phyloP scores from a whole-genome alignment of 371 early-diverging fungal genomes.

The Haplosporangium sp. region DNA sequence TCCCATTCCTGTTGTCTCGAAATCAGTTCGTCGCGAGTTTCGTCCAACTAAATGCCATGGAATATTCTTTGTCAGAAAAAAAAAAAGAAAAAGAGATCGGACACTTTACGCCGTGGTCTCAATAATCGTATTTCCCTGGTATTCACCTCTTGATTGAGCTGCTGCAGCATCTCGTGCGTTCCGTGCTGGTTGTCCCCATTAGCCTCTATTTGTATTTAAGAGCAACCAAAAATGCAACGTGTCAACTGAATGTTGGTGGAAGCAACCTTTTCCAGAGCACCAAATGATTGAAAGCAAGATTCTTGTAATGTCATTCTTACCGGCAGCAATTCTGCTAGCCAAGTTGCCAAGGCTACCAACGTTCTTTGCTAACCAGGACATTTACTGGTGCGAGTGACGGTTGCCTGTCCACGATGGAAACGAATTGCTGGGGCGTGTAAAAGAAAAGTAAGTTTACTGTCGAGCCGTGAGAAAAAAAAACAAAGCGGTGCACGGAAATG shows the following conservation, averaged over 20 bases:
- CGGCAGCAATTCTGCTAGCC: conserved; percentile 51
- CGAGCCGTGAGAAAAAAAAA: no score
- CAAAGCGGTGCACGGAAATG: no score
- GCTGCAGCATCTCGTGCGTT: conserved; percentile 23
- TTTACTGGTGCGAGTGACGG: conserved; percentile 13
- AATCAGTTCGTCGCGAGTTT: conserved; percentile 26
- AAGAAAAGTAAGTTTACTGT: no score
- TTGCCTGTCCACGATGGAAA: background rate
- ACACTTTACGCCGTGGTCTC: background rate
- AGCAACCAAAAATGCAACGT: background rate
- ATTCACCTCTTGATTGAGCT: conserved; percentile 36
- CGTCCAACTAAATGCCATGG: conserved; percentile 20
- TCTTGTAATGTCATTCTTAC: conserved; percentile 10
- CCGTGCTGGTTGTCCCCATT: conserved; percentile 33
- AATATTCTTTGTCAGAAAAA: conserved; percentile 1
- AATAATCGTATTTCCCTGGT: background rate
- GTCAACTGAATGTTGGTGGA: conserved; percentile 1
- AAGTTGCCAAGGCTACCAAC: conserved; percentile 49
- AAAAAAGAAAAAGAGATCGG: background rate
- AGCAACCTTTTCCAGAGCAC: background rate
- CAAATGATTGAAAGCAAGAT: background rate
- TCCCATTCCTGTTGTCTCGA: conserved; percentile 48
- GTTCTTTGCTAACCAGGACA: conserved; percentile 54
- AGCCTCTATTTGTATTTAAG: conserved; percentile 20
- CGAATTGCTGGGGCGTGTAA: conserved; percentile 1